These are phyloP conservation scores for Aphanomyces euteiches DNA, from an alignment of 352 stramenopile genomes.

Conservation along the genomic window DNA sequence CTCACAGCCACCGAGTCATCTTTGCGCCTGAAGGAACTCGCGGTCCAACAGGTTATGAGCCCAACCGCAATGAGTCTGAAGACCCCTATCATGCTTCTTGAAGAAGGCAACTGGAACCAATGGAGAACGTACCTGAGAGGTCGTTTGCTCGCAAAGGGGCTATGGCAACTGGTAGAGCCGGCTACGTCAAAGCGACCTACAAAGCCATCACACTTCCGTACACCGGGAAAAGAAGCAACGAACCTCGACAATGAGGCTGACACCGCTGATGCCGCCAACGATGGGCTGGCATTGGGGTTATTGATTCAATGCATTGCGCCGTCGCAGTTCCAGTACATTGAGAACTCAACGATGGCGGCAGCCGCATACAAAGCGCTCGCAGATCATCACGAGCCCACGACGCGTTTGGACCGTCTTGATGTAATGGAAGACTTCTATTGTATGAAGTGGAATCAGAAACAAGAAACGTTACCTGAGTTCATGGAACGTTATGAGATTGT, in stretches of 20 bases:
- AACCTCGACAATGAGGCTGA: background rate
- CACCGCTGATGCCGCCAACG: background rate
- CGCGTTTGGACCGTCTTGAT: background rate
- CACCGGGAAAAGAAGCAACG: background rate
- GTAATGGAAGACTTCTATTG: background rate
- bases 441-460: background rate
- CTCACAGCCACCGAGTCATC: too few relatives aligned
- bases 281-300: background rate
- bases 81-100: background rate
- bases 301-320: background rate
- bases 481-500: background rate
- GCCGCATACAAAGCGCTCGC: background rate
- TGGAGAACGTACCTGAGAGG: background rate
- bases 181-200: too few relatives aligned
- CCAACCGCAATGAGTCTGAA: background rate
- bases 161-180: background rate
- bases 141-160: background rate
- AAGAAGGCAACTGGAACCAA: background rate
- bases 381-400: background rate
- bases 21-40: too few relatives aligned
- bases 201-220: background rate
- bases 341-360: background rate
- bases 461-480: slow-evolving; percentile 1
- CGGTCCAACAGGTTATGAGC: background rate
- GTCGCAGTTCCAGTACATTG: background rate